These are phyloP conservation scores for Stenocarpella maydis DNA, from an alignment of 2,329 filamentous ascomycete genomes.

Conservation along the genomic window DNA sequence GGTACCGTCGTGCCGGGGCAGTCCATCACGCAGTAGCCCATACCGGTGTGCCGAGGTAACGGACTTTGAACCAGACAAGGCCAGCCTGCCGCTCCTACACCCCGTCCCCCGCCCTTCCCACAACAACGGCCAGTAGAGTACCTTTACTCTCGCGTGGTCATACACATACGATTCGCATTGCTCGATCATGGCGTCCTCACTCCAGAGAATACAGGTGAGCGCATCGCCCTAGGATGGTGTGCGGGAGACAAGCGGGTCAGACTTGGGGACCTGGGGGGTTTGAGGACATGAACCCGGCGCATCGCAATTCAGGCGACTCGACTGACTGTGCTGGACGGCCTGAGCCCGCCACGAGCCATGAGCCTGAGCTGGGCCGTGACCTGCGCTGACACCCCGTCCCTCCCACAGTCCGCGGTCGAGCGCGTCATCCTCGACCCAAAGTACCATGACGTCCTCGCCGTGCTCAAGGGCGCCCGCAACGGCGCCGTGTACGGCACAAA, in stretches of 20 bases:
- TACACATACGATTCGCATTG: background rate
- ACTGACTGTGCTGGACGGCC: background rate
- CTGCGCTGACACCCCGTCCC: constrained; percentile 1
- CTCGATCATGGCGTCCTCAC: constrained; percentile 26
- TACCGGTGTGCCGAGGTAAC: constrained; percentile 30
- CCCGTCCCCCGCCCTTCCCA: background rate
- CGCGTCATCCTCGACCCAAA: constrained; percentile 81
- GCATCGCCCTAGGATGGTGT: background rate
- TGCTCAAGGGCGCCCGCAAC: constrained; percentile 95
- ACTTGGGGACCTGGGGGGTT: background rate
- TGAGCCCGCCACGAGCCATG: background rate
- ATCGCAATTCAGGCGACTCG: background rate
- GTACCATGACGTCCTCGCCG: constrained; percentile 83
- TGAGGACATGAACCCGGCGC: background rate
- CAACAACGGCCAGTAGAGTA: background rate
- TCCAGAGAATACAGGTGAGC: constrained; percentile 33
- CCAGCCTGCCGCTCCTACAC: background rate
- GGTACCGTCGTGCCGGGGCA: constrained; percentile 16
- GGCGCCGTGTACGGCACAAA: constrained; percentile 96
- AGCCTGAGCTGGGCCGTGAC: background rate
- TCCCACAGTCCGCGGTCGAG: constrained; percentile 71
- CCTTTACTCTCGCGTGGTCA: background rate
- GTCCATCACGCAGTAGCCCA: background rate
- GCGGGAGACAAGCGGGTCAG: background rate
- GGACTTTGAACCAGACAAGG: background rate